phyloP scores from a whole-genome alignment of 108 stramenopile genomes.

The Pseudonitzschia multiseries region DNA sequence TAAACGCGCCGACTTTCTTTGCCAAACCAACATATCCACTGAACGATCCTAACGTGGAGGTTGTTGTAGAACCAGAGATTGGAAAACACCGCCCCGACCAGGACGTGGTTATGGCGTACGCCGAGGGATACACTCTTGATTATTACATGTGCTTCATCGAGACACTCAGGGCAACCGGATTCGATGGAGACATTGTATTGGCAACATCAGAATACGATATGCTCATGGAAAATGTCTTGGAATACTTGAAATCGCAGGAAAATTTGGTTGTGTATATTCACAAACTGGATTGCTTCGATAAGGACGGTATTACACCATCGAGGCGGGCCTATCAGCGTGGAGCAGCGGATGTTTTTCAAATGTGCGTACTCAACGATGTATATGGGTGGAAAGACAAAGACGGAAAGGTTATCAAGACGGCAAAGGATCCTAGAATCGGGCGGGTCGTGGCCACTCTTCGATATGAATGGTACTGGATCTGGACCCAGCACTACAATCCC shows the following conservation, averaged over 20 bases:
- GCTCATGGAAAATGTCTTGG: conserved; percentile 53
- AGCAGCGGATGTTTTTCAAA: conserved; percentile 36
- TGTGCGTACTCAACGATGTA: conserved; percentile 45
- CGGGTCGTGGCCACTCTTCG: conserved; percentile 80
- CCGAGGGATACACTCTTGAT: conserved; percentile 67
- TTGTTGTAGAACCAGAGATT: conserved; percentile 9
- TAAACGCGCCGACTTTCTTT: conserved; percentile 21
- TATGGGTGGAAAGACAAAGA: conserved; percentile 31
- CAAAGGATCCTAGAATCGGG: conserved; percentile 64
- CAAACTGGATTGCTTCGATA: conserved; percentile 57
- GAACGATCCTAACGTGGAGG: not conserved
- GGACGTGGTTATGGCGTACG: conserved; percentile 64
- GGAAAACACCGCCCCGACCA: conserved; percentile 54
- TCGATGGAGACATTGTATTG: conserved; percentile 73
- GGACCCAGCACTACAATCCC: conserved; percentile 65
- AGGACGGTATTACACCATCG: conserved; percentile 33
- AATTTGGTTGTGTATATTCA: conserved; percentile 62
- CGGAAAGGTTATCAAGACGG: conserved; percentile 27
- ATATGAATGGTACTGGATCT: conserved; percentile 91
- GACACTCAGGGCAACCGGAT: conserved; percentile 61
- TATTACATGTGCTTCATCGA: conserved; percentile 77
- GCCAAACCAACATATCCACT: conserved; percentile 15
- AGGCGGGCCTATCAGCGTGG: conserved; percentile 42
- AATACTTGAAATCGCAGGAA: conserved; percentile 63
- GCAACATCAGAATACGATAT: conserved; percentile 51